phyloP scores from a whole-genome alignment of 345 rosid genomes.

The Psidium friedrichsthalianum region DNA sequence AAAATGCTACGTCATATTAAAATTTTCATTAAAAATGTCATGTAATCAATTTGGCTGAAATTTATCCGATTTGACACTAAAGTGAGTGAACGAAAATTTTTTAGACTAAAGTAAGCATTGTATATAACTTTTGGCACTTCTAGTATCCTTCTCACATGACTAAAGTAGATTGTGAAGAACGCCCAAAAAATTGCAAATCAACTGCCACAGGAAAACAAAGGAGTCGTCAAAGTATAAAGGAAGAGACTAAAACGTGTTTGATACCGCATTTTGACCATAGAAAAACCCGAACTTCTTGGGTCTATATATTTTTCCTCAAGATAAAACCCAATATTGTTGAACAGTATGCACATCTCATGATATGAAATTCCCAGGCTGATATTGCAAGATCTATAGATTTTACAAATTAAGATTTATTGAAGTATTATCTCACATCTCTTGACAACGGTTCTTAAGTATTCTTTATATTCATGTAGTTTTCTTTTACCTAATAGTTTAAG shows the following conservation, averaged over 20 bases:
- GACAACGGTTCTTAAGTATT: no score
- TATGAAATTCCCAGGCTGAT: accelerated
- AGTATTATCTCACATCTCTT: no score
- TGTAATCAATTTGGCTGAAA: no score
- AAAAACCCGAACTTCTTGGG: neutral
- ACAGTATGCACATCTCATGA: neutral
- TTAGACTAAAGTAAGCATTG: no score
- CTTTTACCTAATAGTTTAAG: no score
- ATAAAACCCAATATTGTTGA: neutral
- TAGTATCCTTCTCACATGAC: neutral
- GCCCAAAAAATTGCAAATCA: no score
- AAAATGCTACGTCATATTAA: no score
- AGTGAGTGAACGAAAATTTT: no score
- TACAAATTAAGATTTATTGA: neutral
- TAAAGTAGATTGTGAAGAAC: neutral
- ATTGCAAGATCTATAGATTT: neutral
- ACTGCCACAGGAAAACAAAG: neutral
- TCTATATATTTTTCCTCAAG: neutral
- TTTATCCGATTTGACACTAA: no score
- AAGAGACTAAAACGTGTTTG: neutral
- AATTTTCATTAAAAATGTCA: no score
- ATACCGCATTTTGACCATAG: neutral
- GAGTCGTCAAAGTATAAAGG: neutral
- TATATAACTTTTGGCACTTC: no score
- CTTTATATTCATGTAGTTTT: no score